Evolutionary conservation across 208 protist genomes (phyloP).

Genomic region (Trypanosoma rangeli): DNA sequence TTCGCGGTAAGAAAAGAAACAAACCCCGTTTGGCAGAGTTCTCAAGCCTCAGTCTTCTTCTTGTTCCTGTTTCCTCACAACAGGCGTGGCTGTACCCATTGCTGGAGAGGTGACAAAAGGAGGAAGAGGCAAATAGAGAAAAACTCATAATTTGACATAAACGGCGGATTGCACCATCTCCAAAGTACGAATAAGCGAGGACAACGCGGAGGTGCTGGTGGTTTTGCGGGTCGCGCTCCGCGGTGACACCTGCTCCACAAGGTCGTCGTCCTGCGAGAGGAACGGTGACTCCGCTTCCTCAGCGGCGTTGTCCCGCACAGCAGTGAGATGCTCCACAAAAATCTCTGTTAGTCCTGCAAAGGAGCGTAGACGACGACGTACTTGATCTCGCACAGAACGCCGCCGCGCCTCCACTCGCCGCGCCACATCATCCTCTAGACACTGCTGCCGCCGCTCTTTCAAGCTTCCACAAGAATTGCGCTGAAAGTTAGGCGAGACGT

Average conservation of each 20-base stretch:
- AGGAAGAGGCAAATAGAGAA: neutral
- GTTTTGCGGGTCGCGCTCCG: conserved; percentile 7
- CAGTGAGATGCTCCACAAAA: conserved; percentile 38
- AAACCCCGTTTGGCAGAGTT: conserved; percentile 11
- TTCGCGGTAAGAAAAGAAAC: conserved; percentile 18
- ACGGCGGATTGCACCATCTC: conserved; percentile 17
- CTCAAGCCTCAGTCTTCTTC: neutral
- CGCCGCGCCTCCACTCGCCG: conserved; percentile 22
- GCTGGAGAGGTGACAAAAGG: neutral
- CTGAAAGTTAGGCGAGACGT: neutral
- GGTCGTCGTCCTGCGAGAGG: conserved; percentile 2
- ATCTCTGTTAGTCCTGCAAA: conserved; percentile 38
- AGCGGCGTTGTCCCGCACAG: conserved; percentile 27
- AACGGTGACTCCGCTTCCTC: neutral
- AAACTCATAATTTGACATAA: conserved; percentile 17
- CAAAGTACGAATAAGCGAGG: conserved; percentile 26
- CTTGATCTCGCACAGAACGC: conserved; percentile 43
- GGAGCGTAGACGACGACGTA: conserved; percentile 38
- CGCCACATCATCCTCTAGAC: conserved; percentile 12
- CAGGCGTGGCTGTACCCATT: neutral
- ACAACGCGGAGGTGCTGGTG: conserved; percentile 8
- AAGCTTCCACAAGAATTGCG: neutral
- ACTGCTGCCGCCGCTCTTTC: neutral
- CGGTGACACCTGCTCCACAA: neutral
- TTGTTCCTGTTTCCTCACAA: neutral